A percentile compares a stretch with the other conserved stretches of the same genome.
Evolutionary conservation across 2,329 filamentous ascomycete species (phyloP).

Genomic region (Ophiostoma tasmaniense): DNA sequence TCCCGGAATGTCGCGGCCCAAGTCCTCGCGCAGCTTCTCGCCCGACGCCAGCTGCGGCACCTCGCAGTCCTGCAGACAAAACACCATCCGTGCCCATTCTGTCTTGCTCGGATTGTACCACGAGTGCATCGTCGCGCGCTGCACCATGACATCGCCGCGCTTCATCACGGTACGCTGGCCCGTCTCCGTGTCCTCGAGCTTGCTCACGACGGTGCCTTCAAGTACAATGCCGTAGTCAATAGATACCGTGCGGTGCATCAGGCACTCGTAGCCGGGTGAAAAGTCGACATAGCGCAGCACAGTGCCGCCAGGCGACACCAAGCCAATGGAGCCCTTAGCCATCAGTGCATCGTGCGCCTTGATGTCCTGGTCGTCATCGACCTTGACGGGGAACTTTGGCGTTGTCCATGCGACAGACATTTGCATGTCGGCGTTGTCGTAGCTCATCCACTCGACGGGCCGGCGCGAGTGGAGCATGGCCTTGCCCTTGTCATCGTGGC

Average conservation of each 20-base stretch:
- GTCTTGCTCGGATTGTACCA: conserved; percentile 42
- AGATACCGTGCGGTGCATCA: conserved; percentile 25
- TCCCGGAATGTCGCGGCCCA: conserved; percentile 14
- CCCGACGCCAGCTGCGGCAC: conserved; percentile 18
- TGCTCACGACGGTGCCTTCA: conserved; percentile 18
- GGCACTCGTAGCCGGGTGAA: conserved; percentile 27
- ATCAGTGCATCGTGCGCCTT: conserved; percentile 19
- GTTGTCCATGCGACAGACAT: conserved; percentile 22
- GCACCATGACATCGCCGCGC: conserved; percentile 30
- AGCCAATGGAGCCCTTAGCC: conserved; percentile 17
- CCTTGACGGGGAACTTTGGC: conserved; percentile 17
- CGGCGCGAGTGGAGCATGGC: conserved; percentile 20
- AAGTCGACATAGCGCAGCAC: conserved; percentile 26
- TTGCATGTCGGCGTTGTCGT: conserved; percentile 14
- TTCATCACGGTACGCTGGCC: conserved; percentile 19
- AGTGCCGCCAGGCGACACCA: conserved; percentile 21
- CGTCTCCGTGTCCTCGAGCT: conserved; percentile 17
- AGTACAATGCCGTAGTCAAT: conserved; percentile 24
- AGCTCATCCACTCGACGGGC: conserved; percentile 15
- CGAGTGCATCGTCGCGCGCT: conserved; percentile 43
- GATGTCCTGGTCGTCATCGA: conserved; percentile 20
- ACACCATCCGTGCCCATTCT: conserved; percentile 39
- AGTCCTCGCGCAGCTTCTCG: conserved; percentile 18
- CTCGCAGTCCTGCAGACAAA: conserved; percentile 34
- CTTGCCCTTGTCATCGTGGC: conserved; percentile 18